A percentile compares a stretch with the other conserved stretches of the same genome.
Conservation (phyloP, 768 basidiomycete genomes). For the Suillus subaureus region DNA sequence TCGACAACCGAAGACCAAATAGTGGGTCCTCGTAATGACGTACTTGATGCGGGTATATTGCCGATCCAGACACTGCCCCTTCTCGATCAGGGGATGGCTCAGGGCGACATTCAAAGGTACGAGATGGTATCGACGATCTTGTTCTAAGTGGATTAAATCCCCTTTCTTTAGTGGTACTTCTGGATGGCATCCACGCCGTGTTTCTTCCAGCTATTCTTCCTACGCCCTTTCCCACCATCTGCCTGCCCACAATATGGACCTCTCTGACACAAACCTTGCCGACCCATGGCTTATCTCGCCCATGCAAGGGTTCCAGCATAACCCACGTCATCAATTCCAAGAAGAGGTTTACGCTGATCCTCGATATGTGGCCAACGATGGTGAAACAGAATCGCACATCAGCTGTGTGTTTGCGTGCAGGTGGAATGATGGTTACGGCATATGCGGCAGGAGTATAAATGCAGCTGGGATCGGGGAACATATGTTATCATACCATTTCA, state of each 20-base stretch:
- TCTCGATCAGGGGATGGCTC: background rate
- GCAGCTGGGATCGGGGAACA: background rate
- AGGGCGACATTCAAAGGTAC: background rate
- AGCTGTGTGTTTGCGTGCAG: background rate
- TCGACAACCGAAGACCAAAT: background rate
- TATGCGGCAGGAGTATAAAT: background rate
- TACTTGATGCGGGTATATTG: background rate
- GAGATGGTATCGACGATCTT: background rate
- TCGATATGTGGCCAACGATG: background rate
- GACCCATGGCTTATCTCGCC: background rate
- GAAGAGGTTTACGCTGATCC: background rate
- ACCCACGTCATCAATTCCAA: too few species aligned
- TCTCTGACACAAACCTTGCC: background rate
- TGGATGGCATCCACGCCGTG: background rate
- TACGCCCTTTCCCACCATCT: background rate
- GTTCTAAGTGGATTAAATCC: background rate
- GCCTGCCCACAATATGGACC: background rate
- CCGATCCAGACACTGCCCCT: background rate
- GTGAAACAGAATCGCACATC: background rate
- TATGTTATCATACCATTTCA: background rate
- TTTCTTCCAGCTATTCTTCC: background rate
- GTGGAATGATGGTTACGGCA: background rate
- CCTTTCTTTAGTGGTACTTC: background rate
- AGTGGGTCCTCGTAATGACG: background rate
- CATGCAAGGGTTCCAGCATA: background rate